These are phyloP conservation scores for Chaetoscypha palmicola DNA, from an alignment of 2,329 filamentous ascomycete genomes.

Conservation along the genomic window DNA sequence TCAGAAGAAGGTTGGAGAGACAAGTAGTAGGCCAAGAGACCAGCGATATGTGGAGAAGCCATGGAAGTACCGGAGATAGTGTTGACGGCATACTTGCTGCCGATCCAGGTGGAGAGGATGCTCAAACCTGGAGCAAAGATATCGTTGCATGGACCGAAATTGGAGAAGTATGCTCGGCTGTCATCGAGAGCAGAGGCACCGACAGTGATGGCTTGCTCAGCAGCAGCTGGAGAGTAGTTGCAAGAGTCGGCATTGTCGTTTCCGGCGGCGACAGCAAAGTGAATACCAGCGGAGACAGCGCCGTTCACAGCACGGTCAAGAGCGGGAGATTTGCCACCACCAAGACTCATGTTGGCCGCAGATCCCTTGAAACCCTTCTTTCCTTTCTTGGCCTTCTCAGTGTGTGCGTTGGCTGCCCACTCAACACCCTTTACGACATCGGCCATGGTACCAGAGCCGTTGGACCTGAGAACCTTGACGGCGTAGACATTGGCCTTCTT, in stretches of 20 bases:
- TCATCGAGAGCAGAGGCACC: conserved; percentile 90
- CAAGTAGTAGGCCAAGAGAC: conserved; percentile 95
- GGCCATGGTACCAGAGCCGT: conserved; percentile 96
- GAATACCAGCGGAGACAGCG: conserved; percentile 81
- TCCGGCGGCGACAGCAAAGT: conserved; percentile 96
- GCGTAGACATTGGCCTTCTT: conserved; percentile 97
- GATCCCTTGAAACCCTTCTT: conserved; percentile 97
- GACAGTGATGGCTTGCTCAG: conserved; percentile 86
- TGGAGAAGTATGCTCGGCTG: conserved; percentile 99
- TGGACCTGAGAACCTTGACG: conserved; percentile 96
- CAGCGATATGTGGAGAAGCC: conserved; percentile 94
- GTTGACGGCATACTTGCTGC: conserved; percentile 92
- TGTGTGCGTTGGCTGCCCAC: conserved; percentile 77
- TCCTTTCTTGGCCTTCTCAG: conserved; percentile 71
- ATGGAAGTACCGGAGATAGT: conserved; percentile 99
- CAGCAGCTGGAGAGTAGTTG: conserved; percentile 96
- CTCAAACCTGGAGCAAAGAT: conserved; percentile 97
- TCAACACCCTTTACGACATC: conserved; percentile 98
- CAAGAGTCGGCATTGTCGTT: conserved; percentile 99
- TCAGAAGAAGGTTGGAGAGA: conserved; percentile 87
- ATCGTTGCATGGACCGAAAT: conserved; percentile 98
- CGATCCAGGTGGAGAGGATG: conserved; percentile 98
- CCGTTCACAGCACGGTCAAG: conserved; percentile 92
- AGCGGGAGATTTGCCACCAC: conserved; percentile 90
- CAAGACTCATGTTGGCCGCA: conserved; percentile 98